phyloP scores from a whole-genome alignment of 805 yeast species.

The Blastobotrys attinorum region DNA sequence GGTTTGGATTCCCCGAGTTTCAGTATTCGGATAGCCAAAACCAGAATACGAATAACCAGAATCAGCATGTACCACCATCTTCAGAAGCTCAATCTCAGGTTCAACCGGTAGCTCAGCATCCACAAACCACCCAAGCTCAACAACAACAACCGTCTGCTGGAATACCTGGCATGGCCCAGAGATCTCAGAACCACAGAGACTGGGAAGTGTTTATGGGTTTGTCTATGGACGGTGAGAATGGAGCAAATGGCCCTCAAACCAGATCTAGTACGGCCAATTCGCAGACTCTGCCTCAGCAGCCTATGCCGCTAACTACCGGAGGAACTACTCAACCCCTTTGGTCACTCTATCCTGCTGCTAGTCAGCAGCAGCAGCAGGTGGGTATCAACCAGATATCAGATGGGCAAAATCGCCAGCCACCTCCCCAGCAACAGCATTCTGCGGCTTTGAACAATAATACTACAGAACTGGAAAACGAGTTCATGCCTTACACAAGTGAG shows the following conservation, averaged over 20 bases:
- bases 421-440: too few relatives aligned
- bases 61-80: neutral
- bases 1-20: neutral
- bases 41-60: neutral
- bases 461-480: neutral
- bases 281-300: neutral
- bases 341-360: conserved; percentile 10
- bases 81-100: neutral
- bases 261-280: neutral
- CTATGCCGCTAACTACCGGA: too few relatives aligned
- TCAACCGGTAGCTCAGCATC: neutral
- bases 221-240: too few relatives aligned
- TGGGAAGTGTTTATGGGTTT: too few relatives aligned
- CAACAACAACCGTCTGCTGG: neutral
- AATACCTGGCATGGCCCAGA: neutral
- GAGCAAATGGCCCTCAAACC: too few relatives aligned
- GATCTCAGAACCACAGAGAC: neutral
- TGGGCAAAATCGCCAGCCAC: too few relatives aligned
- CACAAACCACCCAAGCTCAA: neutral
- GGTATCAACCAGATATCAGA: conserved; percentile 3
- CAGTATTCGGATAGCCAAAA: neutral
- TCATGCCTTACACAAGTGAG: conserved; percentile 12
- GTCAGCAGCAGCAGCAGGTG: conserved; percentile 2
- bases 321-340: conserved; percentile 15
- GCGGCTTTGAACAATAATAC: too few relatives aligned